Conservation (phyloP, 108 stramenopile species). For the Nitzschia sp. region DNA sequence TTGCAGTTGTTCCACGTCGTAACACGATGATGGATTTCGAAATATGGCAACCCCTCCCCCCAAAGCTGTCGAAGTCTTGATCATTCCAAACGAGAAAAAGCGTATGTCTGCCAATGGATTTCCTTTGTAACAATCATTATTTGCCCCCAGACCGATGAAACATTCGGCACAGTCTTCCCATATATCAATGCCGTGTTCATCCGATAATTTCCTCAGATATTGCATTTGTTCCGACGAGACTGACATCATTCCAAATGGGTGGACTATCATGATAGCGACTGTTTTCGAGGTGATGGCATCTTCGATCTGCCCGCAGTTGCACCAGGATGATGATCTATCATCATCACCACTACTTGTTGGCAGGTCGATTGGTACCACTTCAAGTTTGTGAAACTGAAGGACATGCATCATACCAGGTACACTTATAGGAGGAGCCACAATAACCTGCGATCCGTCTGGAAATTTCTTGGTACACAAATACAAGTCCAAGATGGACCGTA, state of each 20-base stretch:
- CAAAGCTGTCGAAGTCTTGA: constrained; percentile 83
- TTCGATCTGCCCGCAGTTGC: constrained; percentile 42
- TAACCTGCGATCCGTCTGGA: constrained; percentile 59
- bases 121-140: constrained; percentile 27
- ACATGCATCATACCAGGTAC: constrained; percentile 83
- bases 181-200: constrained; percentile 50
- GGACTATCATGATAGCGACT: constrained; percentile 80
- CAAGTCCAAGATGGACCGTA: constrained; percentile 73
- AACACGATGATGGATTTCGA: constrained; percentile 7
- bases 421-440: constrained; percentile 72
- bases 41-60: constrained; percentile 70
- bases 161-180: constrained; percentile 89
- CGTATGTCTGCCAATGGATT: constrained; percentile 48
- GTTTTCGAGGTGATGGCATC: constrained; percentile 55
- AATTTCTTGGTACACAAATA: constrained; percentile 59
- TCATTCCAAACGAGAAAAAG: constrained; percentile 86
- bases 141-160: constrained; percentile 59
- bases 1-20: constrained; percentile 65
- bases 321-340: constrained; percentile 4
- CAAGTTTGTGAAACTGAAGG: constrained; percentile 49
- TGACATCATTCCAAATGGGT: constrained; percentile 72
- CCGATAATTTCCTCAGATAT: constrained; percentile 44
- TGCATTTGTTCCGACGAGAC: constrained; percentile 25
- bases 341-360: constrained; percentile 3
- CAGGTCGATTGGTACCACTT: constrained; percentile 72